Percentiles rank a stretch among this genome's conserved stretches.
Conservation (phyloP, 805 yeast genomes). For the Pichia nakasei region DNA sequence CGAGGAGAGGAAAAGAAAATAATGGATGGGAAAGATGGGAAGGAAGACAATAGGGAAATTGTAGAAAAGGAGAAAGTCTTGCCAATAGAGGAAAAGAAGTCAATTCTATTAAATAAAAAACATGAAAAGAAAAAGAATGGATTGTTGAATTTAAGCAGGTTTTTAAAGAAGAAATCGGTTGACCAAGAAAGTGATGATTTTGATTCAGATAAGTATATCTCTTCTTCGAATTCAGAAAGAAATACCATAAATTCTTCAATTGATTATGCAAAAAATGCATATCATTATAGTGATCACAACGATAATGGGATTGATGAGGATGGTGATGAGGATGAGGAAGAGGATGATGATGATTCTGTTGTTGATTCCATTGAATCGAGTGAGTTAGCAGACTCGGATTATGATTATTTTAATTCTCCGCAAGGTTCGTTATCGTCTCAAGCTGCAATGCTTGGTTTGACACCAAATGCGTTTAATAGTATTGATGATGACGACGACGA, state of each 20-base stretch:
- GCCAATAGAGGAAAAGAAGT: no score
- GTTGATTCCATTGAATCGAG: constrained; percentile 19
- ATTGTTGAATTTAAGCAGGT: not conserved
- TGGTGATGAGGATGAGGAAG: no score
- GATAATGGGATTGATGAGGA: no score
- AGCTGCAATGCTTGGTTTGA: not conserved
- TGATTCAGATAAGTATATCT: not conserved
- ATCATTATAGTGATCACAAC: not conserved
- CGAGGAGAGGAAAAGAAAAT: no score
- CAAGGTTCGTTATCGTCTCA: not conserved
- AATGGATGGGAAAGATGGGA: no score
- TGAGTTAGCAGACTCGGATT: constrained; percentile 21
- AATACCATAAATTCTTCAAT: constrained; percentile 4
- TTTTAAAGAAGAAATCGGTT: not conserved
- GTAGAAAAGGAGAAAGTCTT: no score
- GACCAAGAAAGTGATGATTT: not conserved
- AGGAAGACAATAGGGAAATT: no score
- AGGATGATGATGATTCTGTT: constrained; percentile 8
- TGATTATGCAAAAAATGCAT: not conserved
- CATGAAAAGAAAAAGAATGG: no score
- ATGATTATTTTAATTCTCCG: constrained; percentile 10
- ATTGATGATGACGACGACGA: constrained; percentile 4
- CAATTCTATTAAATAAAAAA: no score
- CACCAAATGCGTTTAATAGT: not conserved
- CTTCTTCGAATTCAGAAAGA: constrained; percentile 2